These are phyloP conservation scores for Colletotrichum godetiae DNA, from an alignment of 2,329 filamentous ascomycete genomes.

Conservation along the genomic window DNA sequence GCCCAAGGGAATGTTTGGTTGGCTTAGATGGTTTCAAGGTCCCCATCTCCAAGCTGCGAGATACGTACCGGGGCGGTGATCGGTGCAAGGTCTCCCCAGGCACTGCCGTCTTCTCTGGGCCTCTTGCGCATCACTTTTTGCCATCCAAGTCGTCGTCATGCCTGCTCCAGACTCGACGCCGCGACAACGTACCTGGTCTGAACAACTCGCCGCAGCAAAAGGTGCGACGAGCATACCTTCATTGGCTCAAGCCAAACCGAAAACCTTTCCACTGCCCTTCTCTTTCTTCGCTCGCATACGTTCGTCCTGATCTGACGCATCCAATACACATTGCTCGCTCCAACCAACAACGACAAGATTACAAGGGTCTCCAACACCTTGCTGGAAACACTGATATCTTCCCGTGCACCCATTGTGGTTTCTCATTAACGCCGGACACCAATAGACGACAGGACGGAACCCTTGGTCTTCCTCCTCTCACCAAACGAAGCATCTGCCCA, in stretches of 20 bases:
- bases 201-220: background rate
- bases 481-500: background rate
- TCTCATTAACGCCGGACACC: too few relatives aligned
- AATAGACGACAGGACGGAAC: too few relatives aligned
- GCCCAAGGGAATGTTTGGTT: background rate
- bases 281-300: background rate
- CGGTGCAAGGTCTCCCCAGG: background rate
- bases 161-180: background rate
- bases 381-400: background rate
- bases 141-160: conserved; percentile 26
- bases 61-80: background rate
- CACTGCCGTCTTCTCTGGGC: background rate
- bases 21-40: background rate
- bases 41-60: background rate
- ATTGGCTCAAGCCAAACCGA: background rate
- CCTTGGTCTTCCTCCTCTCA: background rate
- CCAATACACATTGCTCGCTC: background rate
- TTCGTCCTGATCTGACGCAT: background rate
- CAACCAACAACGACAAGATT: background rate
- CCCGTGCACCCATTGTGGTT: background rate
- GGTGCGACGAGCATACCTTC: background rate
- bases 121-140: conserved; percentile 4
- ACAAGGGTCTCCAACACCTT: background rate
- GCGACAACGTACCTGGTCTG: background rate
- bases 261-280: too few relatives aligned